Base-by-base conservation (phyloP, 345 rosid species). In the Conringia planisiliqua region DNA sequence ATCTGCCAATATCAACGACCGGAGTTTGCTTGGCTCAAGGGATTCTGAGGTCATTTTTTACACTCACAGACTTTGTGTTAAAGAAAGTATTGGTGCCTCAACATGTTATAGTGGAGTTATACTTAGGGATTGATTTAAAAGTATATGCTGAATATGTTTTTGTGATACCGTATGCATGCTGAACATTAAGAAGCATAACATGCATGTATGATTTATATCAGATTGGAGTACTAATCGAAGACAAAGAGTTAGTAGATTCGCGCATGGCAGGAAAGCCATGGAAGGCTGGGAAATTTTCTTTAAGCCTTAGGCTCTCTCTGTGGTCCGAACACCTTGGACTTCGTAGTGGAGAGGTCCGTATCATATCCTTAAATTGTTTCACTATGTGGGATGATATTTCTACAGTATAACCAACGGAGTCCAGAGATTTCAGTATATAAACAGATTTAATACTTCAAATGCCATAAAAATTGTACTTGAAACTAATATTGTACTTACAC, bases 241-340 rank as follows among this genome's bases (percentile, higher is more conserved):
- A 95, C 85, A 90, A 83, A 78, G 99, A 90, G 67, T 75, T 85
- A 0, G 87, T 95, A 61, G 89, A 88, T 81, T 95, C 99, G 1
- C 78, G 62, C 71, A 92, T 95, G 98, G 96, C 89, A 74, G 99
- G 97, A 72, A 85, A 85, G 56, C 94, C 97, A 47, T 88, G 98
- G 99, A 89, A 90, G 76, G 97, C 99, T 73, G 99, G 99, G 73
- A 92, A 82, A 60, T 90, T 92, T 80, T 52, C 94, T 66, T 62
- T 68, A 70, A 89, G 94, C 78, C 98, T 95, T 69, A 92, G 99
- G 73, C 90, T 90, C 9, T 86, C 99, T 4, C 79, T 95, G 75
- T 95, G 99, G 99, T 86, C 93, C 8, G 98, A 95, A 76, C 99
- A 95, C 84, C 98, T 95, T 66, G 98, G 97, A 74, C 94, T 92